A percentile compares a stretch with the other conserved stretches of the same genome.
Conservation (phyloP, 495 filamentous ascomycete species). For the Thozetella sp. region DNA sequence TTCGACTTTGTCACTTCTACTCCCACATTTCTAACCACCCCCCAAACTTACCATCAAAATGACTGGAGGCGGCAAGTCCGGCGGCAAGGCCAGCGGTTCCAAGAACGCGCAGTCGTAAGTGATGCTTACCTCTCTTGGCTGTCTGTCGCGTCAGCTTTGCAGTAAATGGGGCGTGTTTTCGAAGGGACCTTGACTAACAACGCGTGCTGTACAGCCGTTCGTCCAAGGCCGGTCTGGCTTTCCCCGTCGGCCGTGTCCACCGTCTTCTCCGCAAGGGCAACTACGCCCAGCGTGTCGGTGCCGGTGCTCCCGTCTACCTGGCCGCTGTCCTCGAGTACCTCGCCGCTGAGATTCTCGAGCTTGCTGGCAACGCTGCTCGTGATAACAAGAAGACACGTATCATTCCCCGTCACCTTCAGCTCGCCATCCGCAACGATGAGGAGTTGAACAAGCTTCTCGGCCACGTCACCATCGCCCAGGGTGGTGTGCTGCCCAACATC, state of each 20-base stretch:
- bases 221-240: slow-evolving; percentile 98
- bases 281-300: slow-evolving; percentile 99
- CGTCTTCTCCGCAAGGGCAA: slow-evolving; percentile 99
- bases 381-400: slow-evolving; percentile 99
- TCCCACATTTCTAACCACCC: slow-evolving; percentile 31
- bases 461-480: slow-evolving; percentile 98
- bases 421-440: slow-evolving; percentile 99
- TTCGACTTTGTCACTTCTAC: slow-evolving; percentile 15
- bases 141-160: slow-evolving; percentile 8
- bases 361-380: slow-evolving; percentile 97
- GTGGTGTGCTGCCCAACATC: slow-evolving; percentile 98
- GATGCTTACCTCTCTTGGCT: slow-evolving; percentile 10
- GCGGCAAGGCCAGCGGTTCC: slow-evolving; percentile 95
- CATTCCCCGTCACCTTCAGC: slow-evolving; percentile 98
- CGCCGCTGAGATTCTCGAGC: slow-evolving; percentile 96
- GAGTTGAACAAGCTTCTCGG: slow-evolving; percentile 99
- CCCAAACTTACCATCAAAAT: slow-evolving; percentile 70
- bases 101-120: slow-evolving; percentile 98
- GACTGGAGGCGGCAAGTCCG: slow-evolving; percentile 97
- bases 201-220: slow-evolving; percentile 71
- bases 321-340: slow-evolving; percentile 98
- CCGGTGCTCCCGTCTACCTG: slow-evolving; percentile 97
- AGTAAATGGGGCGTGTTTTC: background rate
- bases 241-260: slow-evolving; percentile 99
- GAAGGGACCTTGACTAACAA: slow-evolving; percentile 27